Percentiles rank a stretch among this genome's conserved stretches.
Evolutionary conservation across 164 flowering plant genomes (phyloP).

Genomic region (Litsea cubeba): DNA sequence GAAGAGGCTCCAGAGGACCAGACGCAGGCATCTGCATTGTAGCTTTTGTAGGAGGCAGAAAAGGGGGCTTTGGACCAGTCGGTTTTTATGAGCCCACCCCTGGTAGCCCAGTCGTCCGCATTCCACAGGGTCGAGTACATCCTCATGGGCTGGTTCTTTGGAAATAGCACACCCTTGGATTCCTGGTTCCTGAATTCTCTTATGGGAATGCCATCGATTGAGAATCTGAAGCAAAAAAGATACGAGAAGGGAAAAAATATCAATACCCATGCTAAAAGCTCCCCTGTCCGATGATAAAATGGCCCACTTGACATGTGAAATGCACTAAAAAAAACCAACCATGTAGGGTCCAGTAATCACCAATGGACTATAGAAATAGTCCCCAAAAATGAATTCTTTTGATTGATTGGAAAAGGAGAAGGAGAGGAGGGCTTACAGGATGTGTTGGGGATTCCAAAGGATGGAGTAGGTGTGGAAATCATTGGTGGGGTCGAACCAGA

Average conservation of each 20-base stretch:
- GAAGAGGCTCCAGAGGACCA: background rate
- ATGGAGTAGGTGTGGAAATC: conserved; percentile 10
- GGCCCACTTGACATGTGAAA: no score
- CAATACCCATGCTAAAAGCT: no score
- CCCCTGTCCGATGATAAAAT: no score
- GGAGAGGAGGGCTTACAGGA: background rate
- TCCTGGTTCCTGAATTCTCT: conserved; percentile 5
- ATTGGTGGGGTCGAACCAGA: conserved; percentile 6
- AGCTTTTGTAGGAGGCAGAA: background rate
- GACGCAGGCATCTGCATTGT: background rate
- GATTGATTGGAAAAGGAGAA: background rate
- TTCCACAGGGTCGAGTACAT: conserved; percentile 7
- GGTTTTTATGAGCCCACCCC: conserved; percentile 4
- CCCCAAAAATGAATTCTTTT: background rate
- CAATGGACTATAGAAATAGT: background rate
- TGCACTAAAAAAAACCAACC: no score
- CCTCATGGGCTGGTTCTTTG: conserved; percentile 3
- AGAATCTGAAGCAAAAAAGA: background rate
- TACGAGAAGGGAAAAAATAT: background rate
- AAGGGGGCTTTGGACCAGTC: conserved; percentile 8
- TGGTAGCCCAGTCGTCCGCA: conserved; percentile 9
- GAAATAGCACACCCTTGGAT: conserved; percentile 1
- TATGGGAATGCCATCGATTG: conserved; percentile 1
- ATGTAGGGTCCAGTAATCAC: background rate
- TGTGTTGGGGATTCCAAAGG: conserved; percentile 5